Base-by-base conservation (phyloP, 106 monocot genomes). In the Acanthochlamys bracteata region DNA sequence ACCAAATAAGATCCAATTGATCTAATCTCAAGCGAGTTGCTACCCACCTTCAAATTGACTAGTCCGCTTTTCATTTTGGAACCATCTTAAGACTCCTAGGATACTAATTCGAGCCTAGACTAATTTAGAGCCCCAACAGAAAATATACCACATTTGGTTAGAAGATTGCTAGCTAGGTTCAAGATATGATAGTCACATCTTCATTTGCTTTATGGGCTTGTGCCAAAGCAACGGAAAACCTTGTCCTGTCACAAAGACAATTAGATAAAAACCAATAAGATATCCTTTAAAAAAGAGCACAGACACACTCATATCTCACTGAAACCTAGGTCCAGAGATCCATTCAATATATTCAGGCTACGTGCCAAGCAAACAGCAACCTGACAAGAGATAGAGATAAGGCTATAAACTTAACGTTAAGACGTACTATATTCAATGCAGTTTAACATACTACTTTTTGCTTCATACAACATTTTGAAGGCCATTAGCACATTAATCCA, bases 161-260 rank as follows among this genome's bases (percentile, higher is more conserved):
- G 77, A 67, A 96, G 88, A 69, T 96, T 96, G 80, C 78, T 96
- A n/a, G 88, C 67, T 53, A 96, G 87, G 69, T 96, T 91, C 57
- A 96, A 73, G 75, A 91, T 26, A 79, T 66, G 21, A 96, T 73
- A 1, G 83, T 77, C 57, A 96, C 20, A 76, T 96, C 95, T 76
- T 87, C 95, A 66, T 96, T 96, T 3, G 96, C 84, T 74, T 98
- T 98, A 26, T 91, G 88, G 61, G 96, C 91, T 69, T 83, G 91
- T 49, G 96, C 96, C 25, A 98, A 69, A 46, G 96, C 91, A 79
- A 91, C 91, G 55, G 96, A 91, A n/a, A 51, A 91, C 96, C 7
- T 73, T 85, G 72, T 98, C 96, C 96, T 98, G 74, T 57, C 66
- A 43, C 21, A 6, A 69, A 43, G 4, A 13, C 12, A 49, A 49